Percentiles rank a stretch among this genome's conserved stretches.
Conservation (phyloP, 2,329 filamentous ascomycete species). For the Claviceps purpurea region DNA sequence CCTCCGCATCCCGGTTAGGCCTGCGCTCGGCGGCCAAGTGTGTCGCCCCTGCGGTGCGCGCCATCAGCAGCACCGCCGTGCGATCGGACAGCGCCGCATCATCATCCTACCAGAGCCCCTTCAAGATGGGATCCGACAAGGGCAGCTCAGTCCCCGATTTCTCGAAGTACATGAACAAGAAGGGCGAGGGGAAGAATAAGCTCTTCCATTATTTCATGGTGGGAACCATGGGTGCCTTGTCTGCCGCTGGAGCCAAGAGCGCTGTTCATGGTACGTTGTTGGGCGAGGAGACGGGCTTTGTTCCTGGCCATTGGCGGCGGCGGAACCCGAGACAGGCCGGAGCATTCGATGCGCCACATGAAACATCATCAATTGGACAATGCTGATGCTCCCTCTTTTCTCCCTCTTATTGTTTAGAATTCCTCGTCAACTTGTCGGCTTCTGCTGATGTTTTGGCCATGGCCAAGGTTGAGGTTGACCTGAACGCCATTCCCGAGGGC, state of each 20-base stretch:
- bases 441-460: conserved; percentile 97
- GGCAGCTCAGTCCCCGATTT: conserved; percentile 74
- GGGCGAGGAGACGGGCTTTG: background rate
- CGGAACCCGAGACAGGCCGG: background rate
- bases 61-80: conserved; percentile 41
- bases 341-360: conserved; percentile 4
- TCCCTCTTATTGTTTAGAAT: conserved; percentile 54
- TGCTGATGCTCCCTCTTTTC: conserved; percentile 13
- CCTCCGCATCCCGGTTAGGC: conserved; percentile 54
- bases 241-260: conserved; percentile 89
- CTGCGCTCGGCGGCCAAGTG: conserved; percentile 42
- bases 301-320: background rate
- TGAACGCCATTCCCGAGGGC: conserved; percentile 86
- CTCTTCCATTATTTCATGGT: conserved; percentile 98
- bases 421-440: conserved; percentile 99
- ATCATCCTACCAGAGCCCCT: conserved; percentile 45
- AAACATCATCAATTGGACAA: conserved; percentile 12
- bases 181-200: conserved; percentile 59
- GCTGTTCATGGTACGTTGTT: conserved; percentile 80
- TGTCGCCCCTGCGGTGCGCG: conserved; percentile 31
- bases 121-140: conserved; percentile 45
- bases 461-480: conserved; percentile 98
- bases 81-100: conserved; percentile 33
- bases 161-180: conserved; percentile 68
- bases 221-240: conserved; percentile 82